Base-by-base conservation (phyloP, 345 rosid species). In the Bruguiera gymnorhiza region DNA sequence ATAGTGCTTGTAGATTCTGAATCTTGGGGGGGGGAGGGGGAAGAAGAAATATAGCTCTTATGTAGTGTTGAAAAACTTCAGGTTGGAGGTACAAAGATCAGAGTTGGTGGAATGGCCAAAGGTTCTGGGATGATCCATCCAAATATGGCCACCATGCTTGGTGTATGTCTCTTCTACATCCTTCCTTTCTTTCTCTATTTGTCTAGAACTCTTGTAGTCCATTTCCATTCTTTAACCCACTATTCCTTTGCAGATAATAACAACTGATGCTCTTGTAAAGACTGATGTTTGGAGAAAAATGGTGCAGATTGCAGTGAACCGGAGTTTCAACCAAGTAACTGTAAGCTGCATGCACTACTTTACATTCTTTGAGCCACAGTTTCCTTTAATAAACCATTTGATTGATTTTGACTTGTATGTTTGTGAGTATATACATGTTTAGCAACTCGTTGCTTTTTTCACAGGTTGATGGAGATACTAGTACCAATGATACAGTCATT, bases 91-190 rank as follows among this genome's bases (percentile, higher is more conserved):
- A 82, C 81, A 37, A 76, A 63, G 24, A 69, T 92, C 75, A 76
- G 86, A 73, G 78, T 95, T 73, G 99, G 99, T 6, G 99, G 99
- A 74, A 95, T 95, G 89, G 97, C 97, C 26, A 95, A 92, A 76
- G 99, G 99, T 76, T 95, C 98, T 30, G 98, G 99, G 59, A 95
- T 95, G 99, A 92, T 95, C 73, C 99, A 90, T 75, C 97, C 99
- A 61, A 90, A 95, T 75, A 90, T 95, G 99, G 99, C 97, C 53
- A 95, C 97, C 65, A 76, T 92, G 96, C 85, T 95, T 65, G 96
- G 99, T 76, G 98, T 90, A 92, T 63, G 94, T 77, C 53, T 74
- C 74, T 75, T 74, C 59, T 23, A 43, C 46, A 68, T 30, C 77
- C 64, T 69, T 67, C 69, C 68, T 59, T 71, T 55, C 23, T 21